Conservation (phyloP, 2,329 filamentous ascomycete genomes). For the Aspergillus luchuensis region DNA sequence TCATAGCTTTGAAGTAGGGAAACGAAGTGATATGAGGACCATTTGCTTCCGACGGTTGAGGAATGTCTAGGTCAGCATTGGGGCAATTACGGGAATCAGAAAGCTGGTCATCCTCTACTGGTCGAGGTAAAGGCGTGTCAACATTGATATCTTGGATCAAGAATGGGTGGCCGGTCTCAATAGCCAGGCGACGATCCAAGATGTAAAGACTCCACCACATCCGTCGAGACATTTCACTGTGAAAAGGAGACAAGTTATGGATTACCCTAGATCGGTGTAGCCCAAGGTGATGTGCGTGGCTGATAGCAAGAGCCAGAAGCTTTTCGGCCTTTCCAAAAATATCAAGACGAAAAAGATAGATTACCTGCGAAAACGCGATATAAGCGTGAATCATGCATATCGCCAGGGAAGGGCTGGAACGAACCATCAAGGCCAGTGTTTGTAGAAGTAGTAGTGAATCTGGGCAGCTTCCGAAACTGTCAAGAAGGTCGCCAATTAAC, state of each 20-base stretch:
- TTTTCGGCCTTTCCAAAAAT: constrained; percentile 13
- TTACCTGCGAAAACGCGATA: constrained; percentile 10
- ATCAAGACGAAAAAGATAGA: constrained; percentile 27
- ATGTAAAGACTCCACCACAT: constrained; percentile 34
- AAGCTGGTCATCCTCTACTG: constrained; percentile 23
- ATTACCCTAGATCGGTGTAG: constrained; percentile 24
- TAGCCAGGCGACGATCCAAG: constrained; percentile 27
- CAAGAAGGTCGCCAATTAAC: constrained; percentile 23
- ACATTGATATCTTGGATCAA: constrained; percentile 30
- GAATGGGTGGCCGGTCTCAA: constrained; percentile 31
- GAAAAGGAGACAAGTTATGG: constrained; percentile 14
- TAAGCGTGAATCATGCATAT: not conserved
- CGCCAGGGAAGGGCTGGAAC: not conserved
- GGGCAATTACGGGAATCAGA: not conserved
- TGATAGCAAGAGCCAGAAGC: constrained; percentile 23
- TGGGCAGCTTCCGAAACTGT: constrained; percentile 18
- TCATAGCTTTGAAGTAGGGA: constrained; percentile 25
- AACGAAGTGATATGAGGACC: constrained; percentile 9
- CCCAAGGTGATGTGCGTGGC: constrained; percentile 26
- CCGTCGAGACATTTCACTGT: constrained; percentile 29
- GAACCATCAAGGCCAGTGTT: constrained; percentile 23
- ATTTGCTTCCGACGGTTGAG: not conserved
- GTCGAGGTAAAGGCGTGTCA: constrained; percentile 21
- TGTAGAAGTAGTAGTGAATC: constrained; percentile 21
- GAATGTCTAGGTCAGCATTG: not conserved